Evolutionary conservation across 805 yeast species (phyloP).

Genomic region (Myxozyma monticola): DNA sequence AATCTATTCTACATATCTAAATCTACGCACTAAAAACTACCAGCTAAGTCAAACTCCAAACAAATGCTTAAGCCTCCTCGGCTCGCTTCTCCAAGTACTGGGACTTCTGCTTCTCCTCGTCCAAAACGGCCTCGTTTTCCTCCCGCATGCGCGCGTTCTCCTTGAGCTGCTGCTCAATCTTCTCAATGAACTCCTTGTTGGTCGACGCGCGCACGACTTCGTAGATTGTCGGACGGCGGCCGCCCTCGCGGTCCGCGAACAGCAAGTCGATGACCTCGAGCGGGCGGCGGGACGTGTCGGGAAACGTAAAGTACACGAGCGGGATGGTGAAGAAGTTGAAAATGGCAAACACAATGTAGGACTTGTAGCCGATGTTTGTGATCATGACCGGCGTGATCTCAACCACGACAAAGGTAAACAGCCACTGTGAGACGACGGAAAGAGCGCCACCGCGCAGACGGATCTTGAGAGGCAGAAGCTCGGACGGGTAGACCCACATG

Average conservation of each 20-base stretch:
- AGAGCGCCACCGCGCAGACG: conserved; percentile 57
- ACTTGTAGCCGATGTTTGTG: conserved; percentile 51
- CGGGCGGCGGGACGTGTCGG: conserved; percentile 61
- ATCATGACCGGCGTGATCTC: conserved; percentile 56
- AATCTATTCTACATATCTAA: not conserved
- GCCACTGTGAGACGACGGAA: conserved; percentile 60
- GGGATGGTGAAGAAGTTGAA: conserved; percentile 51
- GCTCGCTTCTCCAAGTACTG: conserved; percentile 8
- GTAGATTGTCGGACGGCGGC: conserved; percentile 23
- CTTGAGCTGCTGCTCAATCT: conserved; percentile 2
- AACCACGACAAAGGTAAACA: conserved; percentile 58
- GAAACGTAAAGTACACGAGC: conserved; percentile 50
- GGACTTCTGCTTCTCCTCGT: conserved; percentile 6
- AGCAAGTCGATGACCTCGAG: conserved; percentile 44
- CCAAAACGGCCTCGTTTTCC: conserved; percentile 14
- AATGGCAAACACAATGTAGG: conserved; percentile 60
- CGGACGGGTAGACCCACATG: conserved; percentile 61
- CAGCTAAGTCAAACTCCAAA: not conserved
- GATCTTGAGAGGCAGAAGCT: conserved; percentile 52
- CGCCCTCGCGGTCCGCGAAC: conserved; percentile 30
- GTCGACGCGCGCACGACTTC: conserved; percentile 12
- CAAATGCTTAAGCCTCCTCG: not conserved
- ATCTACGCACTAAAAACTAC: not conserved
- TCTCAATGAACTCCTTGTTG: conserved; percentile 5
- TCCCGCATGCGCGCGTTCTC: conserved; percentile 12